Percentiles rank a stretch among this genome's conserved stretches.
Conservation (phyloP, 805 yeast genomes). For the Pichia thaimueangensis region DNA sequence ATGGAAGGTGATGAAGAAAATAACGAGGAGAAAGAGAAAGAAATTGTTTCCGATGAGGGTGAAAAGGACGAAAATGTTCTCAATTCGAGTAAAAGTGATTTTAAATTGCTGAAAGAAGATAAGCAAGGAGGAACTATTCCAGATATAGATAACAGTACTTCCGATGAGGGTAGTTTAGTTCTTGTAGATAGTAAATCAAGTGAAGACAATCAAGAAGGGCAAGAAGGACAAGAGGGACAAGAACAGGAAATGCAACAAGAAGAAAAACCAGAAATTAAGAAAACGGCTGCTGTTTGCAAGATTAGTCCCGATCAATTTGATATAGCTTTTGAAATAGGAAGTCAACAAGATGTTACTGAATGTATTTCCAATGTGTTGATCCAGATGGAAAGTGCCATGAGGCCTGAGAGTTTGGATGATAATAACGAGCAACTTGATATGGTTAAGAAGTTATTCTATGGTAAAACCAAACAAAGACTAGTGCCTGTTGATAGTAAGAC, state of each 20-base stretch:
- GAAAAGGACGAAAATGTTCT: not conserved
- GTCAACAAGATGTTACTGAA: conserved; percentile 97
- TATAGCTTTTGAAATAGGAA: conserved; percentile 69
- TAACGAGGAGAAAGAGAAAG: too few relatives aligned
- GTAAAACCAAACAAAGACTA: conserved; percentile 75
- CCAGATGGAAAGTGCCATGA: conserved; percentile 83
- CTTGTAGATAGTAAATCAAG: not conserved
- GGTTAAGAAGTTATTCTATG: conserved; percentile 75
- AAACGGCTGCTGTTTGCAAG: conserved; percentile 27
- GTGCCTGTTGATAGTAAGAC: conserved; percentile 38
- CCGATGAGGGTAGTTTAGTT: conserved; percentile 5
- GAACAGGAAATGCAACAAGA: too few relatives aligned
- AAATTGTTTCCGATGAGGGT: too few relatives aligned
- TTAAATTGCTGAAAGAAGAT: too few relatives aligned
- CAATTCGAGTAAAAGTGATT: too few relatives aligned
- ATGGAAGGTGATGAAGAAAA: too few relatives aligned
- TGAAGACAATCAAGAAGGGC: too few relatives aligned
- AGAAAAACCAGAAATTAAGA: conserved; percentile 10
- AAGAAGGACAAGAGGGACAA: too few relatives aligned
- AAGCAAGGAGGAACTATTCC: too few relatives aligned
- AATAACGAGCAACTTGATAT: conserved; percentile 82
- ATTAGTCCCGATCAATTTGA: conserved; percentile 62
- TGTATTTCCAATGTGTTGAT: conserved; percentile 91
- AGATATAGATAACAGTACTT: conserved; percentile 1
- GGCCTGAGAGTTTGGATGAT: conserved; percentile 55